Conservation (phyloP, 1,284 basidiomycete genomes). For the Lignosus rhinocerotis region DNA sequence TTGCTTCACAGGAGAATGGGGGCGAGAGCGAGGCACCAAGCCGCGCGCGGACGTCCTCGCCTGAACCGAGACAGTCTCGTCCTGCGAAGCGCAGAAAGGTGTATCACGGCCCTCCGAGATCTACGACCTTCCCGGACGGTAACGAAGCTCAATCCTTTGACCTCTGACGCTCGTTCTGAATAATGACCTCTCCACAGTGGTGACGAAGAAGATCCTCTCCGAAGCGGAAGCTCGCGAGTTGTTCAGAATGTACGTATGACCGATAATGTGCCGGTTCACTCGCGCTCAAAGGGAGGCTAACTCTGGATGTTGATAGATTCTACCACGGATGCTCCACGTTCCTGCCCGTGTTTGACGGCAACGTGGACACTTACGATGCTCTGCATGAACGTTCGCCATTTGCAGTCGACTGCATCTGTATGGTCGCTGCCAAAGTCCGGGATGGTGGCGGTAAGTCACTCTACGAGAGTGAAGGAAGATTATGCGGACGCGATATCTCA, state of each 20-base stretch:
- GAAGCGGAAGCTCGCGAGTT: slow-evolving; percentile 83
- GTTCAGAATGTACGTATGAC: slow-evolving; percentile 69
- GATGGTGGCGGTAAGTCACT: slow-evolving; percentile 74
- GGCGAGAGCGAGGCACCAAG: slow-evolving; percentile 74
- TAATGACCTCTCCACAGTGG: slow-evolving; percentile 47
- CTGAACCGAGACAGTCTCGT: slow-evolving; percentile 57
- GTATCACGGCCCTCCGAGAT: slow-evolving; percentile 52
- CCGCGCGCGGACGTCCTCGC: slow-evolving; percentile 69
- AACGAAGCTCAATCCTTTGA: slow-evolving; percentile 9
- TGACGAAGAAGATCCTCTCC: slow-evolving; percentile 75
- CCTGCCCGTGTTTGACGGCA: slow-evolving; percentile 81
- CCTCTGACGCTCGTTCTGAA: slow-evolving; percentile 10
- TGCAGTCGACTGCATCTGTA: slow-evolving; percentile 84
- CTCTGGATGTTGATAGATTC: slow-evolving; percentile 49
- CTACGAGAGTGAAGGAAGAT: background rate
- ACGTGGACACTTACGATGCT: slow-evolving; percentile 77
- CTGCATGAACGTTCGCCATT: slow-evolving; percentile 82
- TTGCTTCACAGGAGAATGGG: slow-evolving; percentile 57
- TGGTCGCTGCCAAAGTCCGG: slow-evolving; percentile 84
- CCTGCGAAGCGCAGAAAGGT: slow-evolving; percentile 73
- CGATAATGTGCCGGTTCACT: slow-evolving; percentile 19
- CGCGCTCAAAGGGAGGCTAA: background rate
- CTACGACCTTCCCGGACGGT: slow-evolving; percentile 71
- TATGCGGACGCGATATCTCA: background rate
- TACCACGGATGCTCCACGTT: slow-evolving; percentile 89